These are phyloP conservation scores for Rehmannia glutinosa DNA, from an alignment of 257 asterid species.

Conservation along the genomic window DNA sequence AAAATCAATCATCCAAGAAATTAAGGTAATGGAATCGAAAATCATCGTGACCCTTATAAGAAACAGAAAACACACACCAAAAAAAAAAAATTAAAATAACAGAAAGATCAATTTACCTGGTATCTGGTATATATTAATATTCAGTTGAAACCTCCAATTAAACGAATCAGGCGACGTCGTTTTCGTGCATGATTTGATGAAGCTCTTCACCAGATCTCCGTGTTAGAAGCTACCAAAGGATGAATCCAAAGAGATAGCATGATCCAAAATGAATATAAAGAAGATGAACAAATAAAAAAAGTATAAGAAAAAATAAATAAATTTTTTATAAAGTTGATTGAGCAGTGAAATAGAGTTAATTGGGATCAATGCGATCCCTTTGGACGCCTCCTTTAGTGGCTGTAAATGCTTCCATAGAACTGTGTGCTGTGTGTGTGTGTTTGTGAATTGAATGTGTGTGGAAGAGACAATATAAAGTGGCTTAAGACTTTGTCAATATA, in stretches of 20 bases:
- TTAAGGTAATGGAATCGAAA: not conserved
- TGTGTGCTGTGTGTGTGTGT: constrained; percentile 16
- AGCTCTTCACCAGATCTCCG: constrained; percentile 18
- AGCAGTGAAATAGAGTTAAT: not conserved
- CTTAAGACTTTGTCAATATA: constrained; percentile 36
- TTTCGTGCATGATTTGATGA: not conserved
- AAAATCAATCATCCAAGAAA: not conserved
- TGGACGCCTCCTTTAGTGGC: constrained; percentile 88
- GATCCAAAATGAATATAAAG: constrained; percentile 44
- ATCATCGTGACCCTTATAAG: not conserved
- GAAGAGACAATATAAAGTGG: constrained; percentile 49
- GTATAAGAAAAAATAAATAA: no score
- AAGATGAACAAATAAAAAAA: not conserved
- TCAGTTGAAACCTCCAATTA: not conserved
- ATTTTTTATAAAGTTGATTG: not conserved
- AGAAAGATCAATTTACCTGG: constrained; percentile 13
- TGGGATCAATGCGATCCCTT: constrained; percentile 99
- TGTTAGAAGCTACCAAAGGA: constrained; percentile 67
- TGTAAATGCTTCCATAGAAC: constrained; percentile 24
- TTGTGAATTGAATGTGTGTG: no score
- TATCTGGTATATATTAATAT: no score
- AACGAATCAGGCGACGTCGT: not conserved
- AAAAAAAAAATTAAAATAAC: not conserved
- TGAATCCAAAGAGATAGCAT: constrained; percentile 65
- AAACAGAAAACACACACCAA: not conserved